Evolutionary conservation across 1,139 yeast species (phyloP), one percentile per base, ranked within the genome.

Genomic region (Debaryomycetaceae sp.): DNA sequence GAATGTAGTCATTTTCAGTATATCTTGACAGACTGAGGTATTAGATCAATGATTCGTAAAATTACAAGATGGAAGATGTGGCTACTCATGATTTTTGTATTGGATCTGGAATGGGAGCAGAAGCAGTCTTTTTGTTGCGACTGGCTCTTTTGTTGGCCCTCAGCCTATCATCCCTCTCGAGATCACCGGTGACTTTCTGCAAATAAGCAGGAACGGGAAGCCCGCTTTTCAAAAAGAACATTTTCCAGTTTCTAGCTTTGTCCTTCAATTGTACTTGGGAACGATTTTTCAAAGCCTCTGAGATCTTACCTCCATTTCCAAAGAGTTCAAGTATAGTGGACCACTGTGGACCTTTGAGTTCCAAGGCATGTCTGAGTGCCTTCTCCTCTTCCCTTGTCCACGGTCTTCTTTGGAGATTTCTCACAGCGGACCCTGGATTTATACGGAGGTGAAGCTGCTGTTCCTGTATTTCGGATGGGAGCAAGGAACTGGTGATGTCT

Each of bases 241-340:
- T 79, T 62, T 91, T 93, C 88, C 97, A 86, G 59, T 93, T 93
- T 52, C 98, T 77, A 0, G 98, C 98, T 60, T 93, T 93, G 61
- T 93, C 99, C 61, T 93, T 93, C 47, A 93, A 74, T 62, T 91
- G 98, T 9, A 91, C 90, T 59, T 90, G 96, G 9, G 86, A 84
- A 58, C 98, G 75, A 58, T 89, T 87, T 62, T 88, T 91, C 53
- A 93, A 73, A 1, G 84, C 82, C 62, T 93, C 97, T 24, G 85
- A 83, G 24, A 87, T 76, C 40, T 84, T 78, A 5, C 99, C 99
- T 6, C 97, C 98, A 6, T 95, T 86, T 0, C 99, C 99, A 61
- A 87, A 87, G 24, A 86, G 69, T 56, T 88, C 97, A 40, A 90
- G 66, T 44, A 93, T 93, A 45, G 87, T 86, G 1, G 95, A 77